These are phyloP conservation scores for Petunia hybrid DNA, from an alignment of 305 asterid species.

Conservation along the genomic window DNA sequence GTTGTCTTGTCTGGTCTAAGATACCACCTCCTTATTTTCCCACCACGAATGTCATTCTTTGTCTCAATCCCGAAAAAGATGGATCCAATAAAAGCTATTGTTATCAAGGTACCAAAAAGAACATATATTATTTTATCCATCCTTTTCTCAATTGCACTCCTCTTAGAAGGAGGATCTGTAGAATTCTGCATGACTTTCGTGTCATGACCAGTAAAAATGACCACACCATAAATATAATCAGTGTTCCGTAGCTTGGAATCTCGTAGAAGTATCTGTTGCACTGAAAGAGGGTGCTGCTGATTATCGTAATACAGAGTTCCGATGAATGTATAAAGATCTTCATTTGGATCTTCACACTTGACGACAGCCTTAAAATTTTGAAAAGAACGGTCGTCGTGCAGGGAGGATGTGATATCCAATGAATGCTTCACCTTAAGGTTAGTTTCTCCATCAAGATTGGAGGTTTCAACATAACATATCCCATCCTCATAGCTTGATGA, in stretches of 20 bases:
- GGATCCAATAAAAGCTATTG: slow-evolving; percentile 78
- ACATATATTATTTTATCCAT: slow-evolving; percentile 91
- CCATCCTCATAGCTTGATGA: slow-evolving; percentile 92
- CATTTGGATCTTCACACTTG: slow-evolving; percentile 96
- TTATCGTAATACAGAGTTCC: slow-evolving; percentile 67
- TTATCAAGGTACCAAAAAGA: slow-evolving; percentile 73
- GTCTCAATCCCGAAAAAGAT: slow-evolving; percentile 84
- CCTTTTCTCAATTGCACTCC: slow-evolving; percentile 86
- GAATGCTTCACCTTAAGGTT: slow-evolving; percentile 97
- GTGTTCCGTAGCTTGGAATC: slow-evolving; percentile 90
- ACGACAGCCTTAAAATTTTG: slow-evolving; percentile 68
- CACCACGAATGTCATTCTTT: slow-evolving; percentile 56
- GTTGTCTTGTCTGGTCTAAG: slow-evolving; percentile 72
- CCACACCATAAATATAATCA: slow-evolving; percentile 78
- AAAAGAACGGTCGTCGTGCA: slow-evolving; percentile 59
- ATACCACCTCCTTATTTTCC: slow-evolving; percentile 84
- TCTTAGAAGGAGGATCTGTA: slow-evolving; percentile 93
- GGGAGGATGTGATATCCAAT: slow-evolving; percentile 66
- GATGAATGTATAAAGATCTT: slow-evolving; percentile 85
- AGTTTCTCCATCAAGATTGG: slow-evolving; percentile 96
- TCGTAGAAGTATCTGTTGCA: slow-evolving; percentile 82
- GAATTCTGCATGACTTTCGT: slow-evolving; percentile 97
- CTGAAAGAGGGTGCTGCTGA: slow-evolving; percentile 71
- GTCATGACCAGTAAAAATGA: slow-evolving; percentile 90
- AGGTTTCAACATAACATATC: slow-evolving; percentile 92